phyloP scores from a whole-genome alignment of 225 moss, liverwort and hornwort genomes.

The Bryum argenteum region DNA sequence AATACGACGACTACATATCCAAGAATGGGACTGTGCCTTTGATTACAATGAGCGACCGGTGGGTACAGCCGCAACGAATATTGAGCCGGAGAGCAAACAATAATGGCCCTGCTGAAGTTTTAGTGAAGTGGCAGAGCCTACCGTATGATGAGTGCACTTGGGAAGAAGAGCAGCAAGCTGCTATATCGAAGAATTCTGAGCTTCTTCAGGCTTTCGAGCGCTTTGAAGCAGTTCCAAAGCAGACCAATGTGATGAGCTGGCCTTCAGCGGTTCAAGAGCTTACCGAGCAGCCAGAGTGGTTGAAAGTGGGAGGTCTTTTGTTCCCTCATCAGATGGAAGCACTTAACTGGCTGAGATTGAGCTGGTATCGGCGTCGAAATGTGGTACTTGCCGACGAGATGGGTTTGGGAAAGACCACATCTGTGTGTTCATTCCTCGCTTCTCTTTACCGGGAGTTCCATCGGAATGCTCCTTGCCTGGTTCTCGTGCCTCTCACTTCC shows the following conservation, averaged over 20 bases:
- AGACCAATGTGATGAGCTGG: slow-evolving; percentile 26
- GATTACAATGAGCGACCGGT: slow-evolving; percentile 62
- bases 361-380: slow-evolving; percentile 68
- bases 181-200: slow-evolving; percentile 41
- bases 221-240: slow-evolving; percentile 49
- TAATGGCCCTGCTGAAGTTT: slow-evolving; percentile 52
- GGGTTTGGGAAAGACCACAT: slow-evolving; percentile 82
- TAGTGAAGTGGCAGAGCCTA: slow-evolving; percentile 81
- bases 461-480: slow-evolving; percentile 70
- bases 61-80: slow-evolving; percentile 73
- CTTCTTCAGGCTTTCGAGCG: slow-evolving; percentile 59
- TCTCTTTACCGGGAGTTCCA: slow-evolving; percentile 74
- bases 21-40: slow-evolving; percentile 61
- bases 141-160: slow-evolving; percentile 93
- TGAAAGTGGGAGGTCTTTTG: slow-evolving; percentile 67
- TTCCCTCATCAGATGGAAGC: slow-evolving; percentile 90
- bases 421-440: slow-evolving; percentile 74
- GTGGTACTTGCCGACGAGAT: slow-evolving; percentile 86
- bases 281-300: slow-evolving; percentile 70
- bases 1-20: slow-evolving; percentile 69
- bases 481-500: slow-evolving; percentile 68
- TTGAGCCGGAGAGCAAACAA: slow-evolving; percentile 55
- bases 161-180: slow-evolving; percentile 67
- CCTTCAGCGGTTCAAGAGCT: slow-evolving; percentile 59
- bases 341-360: slow-evolving; percentile 80